phyloP scores from a whole-genome alignment of 441 rosid genomes.

The Iberis amara region DNA sequence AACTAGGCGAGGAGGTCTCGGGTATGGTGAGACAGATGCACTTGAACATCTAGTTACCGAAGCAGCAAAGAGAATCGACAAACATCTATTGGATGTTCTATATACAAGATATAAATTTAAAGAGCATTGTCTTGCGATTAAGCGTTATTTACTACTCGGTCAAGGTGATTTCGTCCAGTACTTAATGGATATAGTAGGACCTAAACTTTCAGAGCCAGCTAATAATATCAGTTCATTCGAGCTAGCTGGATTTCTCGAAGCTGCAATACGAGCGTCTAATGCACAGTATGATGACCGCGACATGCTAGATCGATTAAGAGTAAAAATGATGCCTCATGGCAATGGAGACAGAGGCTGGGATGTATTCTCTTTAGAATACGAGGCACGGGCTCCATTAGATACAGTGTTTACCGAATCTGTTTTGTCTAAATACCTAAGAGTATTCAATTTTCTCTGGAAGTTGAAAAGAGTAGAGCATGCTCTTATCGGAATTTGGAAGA shows the following conservation, averaged over 20 bases:
- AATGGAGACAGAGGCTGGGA: constrained; percentile 92
- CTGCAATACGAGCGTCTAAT: constrained; percentile 84
- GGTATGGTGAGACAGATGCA: constrained; percentile 91
- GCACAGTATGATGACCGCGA: constrained; percentile 94
- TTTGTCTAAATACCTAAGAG: constrained; percentile 71
- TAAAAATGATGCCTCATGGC: constrained; percentile 89
- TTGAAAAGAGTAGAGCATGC: constrained; percentile 93
- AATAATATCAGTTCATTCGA: constrained; percentile 84
- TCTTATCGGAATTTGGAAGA: constrained; percentile 91
- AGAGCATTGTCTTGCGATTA: constrained; percentile 95
- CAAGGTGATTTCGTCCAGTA: constrained; percentile 98
- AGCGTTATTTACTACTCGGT: constrained; percentile 84
- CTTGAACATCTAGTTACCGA: constrained; percentile 75
- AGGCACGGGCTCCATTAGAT: constrained; percentile 83
- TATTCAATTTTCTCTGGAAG: constrained; percentile 91
- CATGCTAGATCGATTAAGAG: constrained; percentile 77
- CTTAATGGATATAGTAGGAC: constrained; percentile 88
- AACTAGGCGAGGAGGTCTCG: constrained; percentile 79
- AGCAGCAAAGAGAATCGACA: constrained; percentile 95
- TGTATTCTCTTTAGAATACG: constrained; percentile 89
- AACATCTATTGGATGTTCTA: constrained; percentile 78
- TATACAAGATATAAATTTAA: constrained; percentile 71
- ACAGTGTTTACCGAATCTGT: constrained; percentile 82
- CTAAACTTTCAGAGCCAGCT: constrained; percentile 92
- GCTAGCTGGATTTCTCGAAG: constrained; percentile 84